Evolutionary conservation across 192 early-diverging fungal genomes (phyloP), one percentile per base, ranked within the genome.

Genomic region (Dispira simplex): DNA sequence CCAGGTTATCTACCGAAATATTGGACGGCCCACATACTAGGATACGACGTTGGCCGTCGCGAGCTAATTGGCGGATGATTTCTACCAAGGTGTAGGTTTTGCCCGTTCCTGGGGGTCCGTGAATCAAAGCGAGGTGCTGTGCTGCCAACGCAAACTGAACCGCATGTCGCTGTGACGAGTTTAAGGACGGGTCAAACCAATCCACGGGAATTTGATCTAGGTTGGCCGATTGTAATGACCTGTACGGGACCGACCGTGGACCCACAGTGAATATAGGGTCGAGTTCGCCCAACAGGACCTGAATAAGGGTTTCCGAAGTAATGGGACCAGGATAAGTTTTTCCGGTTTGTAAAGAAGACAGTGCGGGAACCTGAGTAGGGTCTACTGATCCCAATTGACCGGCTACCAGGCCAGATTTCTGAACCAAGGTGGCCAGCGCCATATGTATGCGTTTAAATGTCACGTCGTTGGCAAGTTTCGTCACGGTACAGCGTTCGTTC

Each of bases 11-110:
- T 73, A 83, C 91, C 46, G 88, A 81, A 46, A 91, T 88, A 63
- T 97, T 97, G 20, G 85, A 88, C 1, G 91, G 91, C 0, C 85
- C 93, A 67, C 93, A 97, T 1, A 94, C 91, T 3, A 97, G 70
- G 9, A 97, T 76, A 0, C 83, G 72, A 45, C 85, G 71, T 14
- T 79, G 76, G 32, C 75, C 69, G 4, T 72, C 68, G 2, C 66
- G 70, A 10, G 68, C 70, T 2, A 97, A 73, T 66, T 90, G 91
- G 26, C 88, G 81, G 27, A 97, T 76, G 13, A 93, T 73, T 70
- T 94, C 93, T 11, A 97, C 85, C 16, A 90, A 63, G 13, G 90
- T 91, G 63, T 90, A 81, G 2, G 93, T 96, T 69, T 96, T 93
- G 46, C 92, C 92, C 18, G 90, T 91, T 46, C 85, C 87, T n/a